Conservation (phyloP, 257 asterid species). For the Plectranthus barbatus region DNA sequence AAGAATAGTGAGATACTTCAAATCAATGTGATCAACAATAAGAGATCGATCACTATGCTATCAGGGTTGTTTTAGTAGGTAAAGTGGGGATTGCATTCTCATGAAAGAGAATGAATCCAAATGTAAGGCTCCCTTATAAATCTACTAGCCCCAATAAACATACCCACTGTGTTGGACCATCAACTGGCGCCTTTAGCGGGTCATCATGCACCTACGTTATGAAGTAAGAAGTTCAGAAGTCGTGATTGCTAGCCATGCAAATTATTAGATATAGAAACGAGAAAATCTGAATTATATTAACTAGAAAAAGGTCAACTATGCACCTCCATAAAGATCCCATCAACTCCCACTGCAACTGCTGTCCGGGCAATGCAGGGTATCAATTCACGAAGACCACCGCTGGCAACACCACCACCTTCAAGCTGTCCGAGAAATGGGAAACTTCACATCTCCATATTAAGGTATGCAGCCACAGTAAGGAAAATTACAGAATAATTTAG, state of each 20-base stretch:
- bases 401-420: constrained; percentile 98
- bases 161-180: constrained; percentile 99
- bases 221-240: too few relatives aligned
- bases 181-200: constrained; percentile 89
- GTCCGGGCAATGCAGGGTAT: constrained; percentile 97
- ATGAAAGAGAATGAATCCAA: background rate
- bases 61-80: too few relatives aligned
- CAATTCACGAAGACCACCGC: constrained; percentile 96
- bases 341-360: constrained; percentile 93
- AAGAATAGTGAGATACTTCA: constrained; percentile 5
- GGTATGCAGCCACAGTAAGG: background rate
- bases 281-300: constrained; percentile 20
- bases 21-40: too few relatives aligned
- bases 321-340: constrained; percentile 98
- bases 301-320: background rate
- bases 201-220: constrained; percentile 84
- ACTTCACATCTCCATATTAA: background rate
- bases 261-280: background rate
- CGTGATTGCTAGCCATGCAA: background rate
- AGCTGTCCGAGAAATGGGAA: constrained; percentile 37
- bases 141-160: constrained; percentile 4
- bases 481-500: background rate
- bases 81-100: too few relatives aligned
- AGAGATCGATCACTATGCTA: too few relatives aligned
- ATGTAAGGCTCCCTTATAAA: background rate